Base-by-base conservation (phyloP, 2,329 filamentous ascomycete species). In the Fusarium stilboides region DNA sequence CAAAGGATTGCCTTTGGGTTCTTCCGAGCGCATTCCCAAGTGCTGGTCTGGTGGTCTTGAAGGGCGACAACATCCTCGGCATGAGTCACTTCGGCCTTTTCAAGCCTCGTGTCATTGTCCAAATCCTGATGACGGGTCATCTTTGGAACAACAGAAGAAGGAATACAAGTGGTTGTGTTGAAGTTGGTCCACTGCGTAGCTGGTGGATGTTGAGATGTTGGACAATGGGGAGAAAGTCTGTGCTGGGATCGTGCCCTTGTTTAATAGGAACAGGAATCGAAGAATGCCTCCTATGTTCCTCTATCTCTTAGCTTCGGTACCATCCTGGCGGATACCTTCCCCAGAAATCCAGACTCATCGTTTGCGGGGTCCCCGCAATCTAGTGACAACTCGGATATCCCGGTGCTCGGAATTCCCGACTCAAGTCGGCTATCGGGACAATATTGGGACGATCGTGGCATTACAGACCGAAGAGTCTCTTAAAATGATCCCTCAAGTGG, bases 1-100 rank as follows among this genome's bases (percentile, higher is more conserved):
- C 57, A 60, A 5, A 60, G 17, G 3, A 60, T 47, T 0, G 57
- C 57, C 19, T 57, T 60, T 7, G 57, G 52, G n/a, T 60, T 60
- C 40, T 49, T 60, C 14, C 43, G 43, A 15, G 57, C 57, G 17
- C 57, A 60, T 1, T 60, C 43, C 57, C 57, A 58, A 10, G 42
- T 36, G 0, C 42, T 20, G 12, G 33, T 60, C 19, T 58, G 34
- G 20, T 58, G 53, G 17, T 58, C 57, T 8, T 34, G 55, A 5
- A 39, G 20, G 19, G 53, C 7, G 17, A 60, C 15, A 20, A 28
- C 43, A 24, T 60, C 53, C 6, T 60, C 57, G 7, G 28, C 6
- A 37, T 60, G 36, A 2, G 6, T 5, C 9, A 49, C 36, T 7
- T 50, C 53, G 3, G 57, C 43, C 15, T 60, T 60, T 31, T 60